Evolutionary conservation across 164 flowering plant species (phyloP), one percentile per base, ranked within the genome.

Genomic region (Warburgia ugandensis): DNA sequence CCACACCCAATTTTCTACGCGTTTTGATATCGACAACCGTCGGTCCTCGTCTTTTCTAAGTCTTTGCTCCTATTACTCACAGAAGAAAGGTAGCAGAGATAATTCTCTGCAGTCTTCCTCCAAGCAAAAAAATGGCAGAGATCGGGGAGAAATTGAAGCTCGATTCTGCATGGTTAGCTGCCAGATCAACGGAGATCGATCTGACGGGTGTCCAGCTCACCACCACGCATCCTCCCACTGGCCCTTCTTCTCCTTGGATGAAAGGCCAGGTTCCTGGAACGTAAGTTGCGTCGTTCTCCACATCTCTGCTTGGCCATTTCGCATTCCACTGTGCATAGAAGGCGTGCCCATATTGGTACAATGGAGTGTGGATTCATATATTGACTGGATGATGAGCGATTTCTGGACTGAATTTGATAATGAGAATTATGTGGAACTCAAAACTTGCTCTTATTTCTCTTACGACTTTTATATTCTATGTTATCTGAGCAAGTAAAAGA

Each of bases 181-280:
- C 99, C 22, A 65, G 99, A 65, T 92, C 94, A 5, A 80, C 95
- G 3, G 90, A 88, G 49, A 74, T 92, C 6, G 29, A 65, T 3
- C 62, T 76, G 45, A 75, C 65, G 26, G 99, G 99, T 41, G 64
- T 73, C 27, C 83, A 86, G 64, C 87, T 92, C 66, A 86, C 99
- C 58, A 92, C 97, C 46, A 75, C 86, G 57, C 71, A 81, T 13
- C 86, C 82, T 16, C 71, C 86, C 27, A 8, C 72, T 6, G 66
- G 55, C 13, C 54, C 76, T 6, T 28, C 64, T 2, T 19, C 70
- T 0, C 97, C 89, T 11, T 92, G 99, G 99, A 84, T 92, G 77
- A 73, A 71, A 28, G 99, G 97, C 31, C 75, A 59, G 12, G 92
- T 92, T 27, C 99, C 97, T 29, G 99, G 97, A 76, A 92, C 99